Percentiles rank a stretch among this genome's conserved stretches.
phyloP scores from a whole-genome alignment of 2,329 filamentous ascomycete species.

The Pseudopyrenochaeta lycopersici region DNA sequence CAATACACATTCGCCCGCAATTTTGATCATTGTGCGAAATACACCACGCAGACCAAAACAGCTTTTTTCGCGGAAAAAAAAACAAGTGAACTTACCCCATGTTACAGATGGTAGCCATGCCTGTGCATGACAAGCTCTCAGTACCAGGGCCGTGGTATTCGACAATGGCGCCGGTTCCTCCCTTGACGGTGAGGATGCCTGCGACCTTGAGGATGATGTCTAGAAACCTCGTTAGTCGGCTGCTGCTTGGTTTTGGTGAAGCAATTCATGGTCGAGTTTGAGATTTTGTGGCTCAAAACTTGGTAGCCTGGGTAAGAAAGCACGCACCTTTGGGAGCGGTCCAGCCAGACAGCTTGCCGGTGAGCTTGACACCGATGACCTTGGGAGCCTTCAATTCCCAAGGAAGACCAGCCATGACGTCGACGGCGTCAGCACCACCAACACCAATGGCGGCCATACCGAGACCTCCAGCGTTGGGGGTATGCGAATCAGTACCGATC shows the following conservation, averaged over 20 bases:
- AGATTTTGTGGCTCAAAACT: neutral
- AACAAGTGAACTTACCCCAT: conserved; percentile 12
- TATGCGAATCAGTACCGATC: conserved; percentile 98
- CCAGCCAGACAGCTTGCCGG: conserved; percentile 89
- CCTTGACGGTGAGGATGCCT: conserved; percentile 96
- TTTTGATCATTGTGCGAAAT: neutral
- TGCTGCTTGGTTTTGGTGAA: neutral
- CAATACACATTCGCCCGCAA: neutral
- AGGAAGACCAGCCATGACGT: conserved; percentile 96
- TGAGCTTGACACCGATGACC: conserved; percentile 94
- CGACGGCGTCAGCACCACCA: conserved; percentile 96
- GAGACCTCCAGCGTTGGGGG: conserved; percentile 94
- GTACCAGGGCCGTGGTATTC: conserved; percentile 81
- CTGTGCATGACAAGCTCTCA: conserved; percentile 78
- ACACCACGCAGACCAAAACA: neutral
- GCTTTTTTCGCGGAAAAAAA: neutral
- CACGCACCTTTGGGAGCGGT: conserved; percentile 84
- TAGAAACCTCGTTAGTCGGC: conserved; percentile 46
- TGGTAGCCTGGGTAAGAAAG: conserved; percentile 11
- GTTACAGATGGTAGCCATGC: conserved; percentile 80
- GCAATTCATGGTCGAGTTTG: neutral
- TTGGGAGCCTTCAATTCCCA: conserved; percentile 99
- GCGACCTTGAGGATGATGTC: conserved; percentile 98
- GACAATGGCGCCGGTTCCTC: conserved; percentile 90
- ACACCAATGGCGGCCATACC: conserved; percentile 96